A percentile compares a stretch with the other conserved stretches of the same genome.
Evolutionary conservation across 164 flowering plant genomes (phyloP).

Genomic region (Vitis cinerea): DNA sequence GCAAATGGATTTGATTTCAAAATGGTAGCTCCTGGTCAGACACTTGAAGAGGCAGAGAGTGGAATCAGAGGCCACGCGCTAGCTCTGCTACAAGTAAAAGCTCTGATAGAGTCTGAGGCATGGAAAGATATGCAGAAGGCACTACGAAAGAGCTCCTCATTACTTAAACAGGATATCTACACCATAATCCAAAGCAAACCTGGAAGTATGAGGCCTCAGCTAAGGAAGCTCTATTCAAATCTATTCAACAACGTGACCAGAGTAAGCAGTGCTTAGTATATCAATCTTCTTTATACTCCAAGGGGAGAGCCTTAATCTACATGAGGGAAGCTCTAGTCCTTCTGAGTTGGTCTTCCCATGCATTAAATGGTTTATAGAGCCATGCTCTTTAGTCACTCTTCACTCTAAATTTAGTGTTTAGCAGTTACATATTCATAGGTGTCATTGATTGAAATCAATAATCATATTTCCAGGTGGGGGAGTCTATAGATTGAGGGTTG

Average conservation of each 20-base stretch:
- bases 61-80: constrained; percentile 43
- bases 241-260: constrained; percentile 61
- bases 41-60: constrained; percentile 57
- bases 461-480: too few species aligned
- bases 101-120: constrained; percentile 39
- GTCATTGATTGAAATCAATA: too few species aligned
- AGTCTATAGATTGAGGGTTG: too few species aligned
- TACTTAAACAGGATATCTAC: constrained; percentile 62
- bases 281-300: too few species aligned
- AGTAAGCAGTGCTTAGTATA: constrained; percentile 19
- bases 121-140: constrained; percentile 67
- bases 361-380: too few species aligned
- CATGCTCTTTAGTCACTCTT: too few species aligned
- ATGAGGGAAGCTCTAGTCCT: too few species aligned
- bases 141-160: constrained; percentile 47
- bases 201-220: constrained; percentile 50
- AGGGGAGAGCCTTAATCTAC: too few species aligned
- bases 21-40: constrained; percentile 60
- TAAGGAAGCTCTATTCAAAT: constrained; percentile 59
- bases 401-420: too few species aligned
- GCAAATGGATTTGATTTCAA: constrained; percentile 47
- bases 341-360: too few species aligned
- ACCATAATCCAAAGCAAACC: constrained; percentile 73
- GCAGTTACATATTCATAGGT: too few species aligned
- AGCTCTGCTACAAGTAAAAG: constrained; percentile 42